These are phyloP conservation scores for Lunasporangiospora selenospora DNA, from an alignment of 192 early-diverging fungal species.

Conservation along the genomic window DNA sequence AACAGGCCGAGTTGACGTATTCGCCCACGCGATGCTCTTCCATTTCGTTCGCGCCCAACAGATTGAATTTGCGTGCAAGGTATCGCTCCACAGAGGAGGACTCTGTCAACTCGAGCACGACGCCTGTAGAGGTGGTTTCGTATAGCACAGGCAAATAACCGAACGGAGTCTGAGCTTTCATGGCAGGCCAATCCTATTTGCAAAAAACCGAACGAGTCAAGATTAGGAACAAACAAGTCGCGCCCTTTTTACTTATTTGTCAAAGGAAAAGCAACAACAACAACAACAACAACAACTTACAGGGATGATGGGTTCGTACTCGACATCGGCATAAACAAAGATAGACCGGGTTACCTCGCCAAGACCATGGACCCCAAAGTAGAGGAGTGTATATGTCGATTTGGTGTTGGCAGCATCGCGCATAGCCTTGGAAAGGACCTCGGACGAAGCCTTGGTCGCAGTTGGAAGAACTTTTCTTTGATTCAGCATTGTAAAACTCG, in stretches of 20 bases:
- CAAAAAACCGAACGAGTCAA: neutral
- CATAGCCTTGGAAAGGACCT: neutral
- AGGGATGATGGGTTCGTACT: neutral
- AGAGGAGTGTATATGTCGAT: slow-evolving; percentile 2
- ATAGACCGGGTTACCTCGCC: slow-evolving; percentile 5
- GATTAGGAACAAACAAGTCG: neutral
- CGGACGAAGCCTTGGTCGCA: slow-evolving; percentile 2
- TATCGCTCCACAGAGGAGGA: neutral
- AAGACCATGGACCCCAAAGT: slow-evolving; percentile 7
- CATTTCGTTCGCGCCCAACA: slow-evolving; percentile 21
- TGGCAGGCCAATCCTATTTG: slow-evolving; percentile 35
- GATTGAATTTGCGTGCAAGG: neutral
- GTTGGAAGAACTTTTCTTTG: too few relatives aligned
- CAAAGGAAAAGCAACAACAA: neutral
- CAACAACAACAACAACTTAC: neutral
- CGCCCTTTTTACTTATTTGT: neutral
- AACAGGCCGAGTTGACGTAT: slow-evolving; percentile 37
- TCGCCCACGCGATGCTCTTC: slow-evolving; percentile 44
- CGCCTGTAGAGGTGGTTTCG: neutral
- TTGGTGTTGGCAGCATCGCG: slow-evolving; percentile 5
- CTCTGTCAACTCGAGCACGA: neutral
- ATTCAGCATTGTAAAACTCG: too few relatives aligned
- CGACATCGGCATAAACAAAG: slow-evolving; percentile 10
- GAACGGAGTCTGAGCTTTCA: slow-evolving; percentile 38
- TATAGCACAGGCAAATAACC: neutral